Conservation (phyloP, 305 asterid genomes). For the Coffea humblotiana region DNA sequence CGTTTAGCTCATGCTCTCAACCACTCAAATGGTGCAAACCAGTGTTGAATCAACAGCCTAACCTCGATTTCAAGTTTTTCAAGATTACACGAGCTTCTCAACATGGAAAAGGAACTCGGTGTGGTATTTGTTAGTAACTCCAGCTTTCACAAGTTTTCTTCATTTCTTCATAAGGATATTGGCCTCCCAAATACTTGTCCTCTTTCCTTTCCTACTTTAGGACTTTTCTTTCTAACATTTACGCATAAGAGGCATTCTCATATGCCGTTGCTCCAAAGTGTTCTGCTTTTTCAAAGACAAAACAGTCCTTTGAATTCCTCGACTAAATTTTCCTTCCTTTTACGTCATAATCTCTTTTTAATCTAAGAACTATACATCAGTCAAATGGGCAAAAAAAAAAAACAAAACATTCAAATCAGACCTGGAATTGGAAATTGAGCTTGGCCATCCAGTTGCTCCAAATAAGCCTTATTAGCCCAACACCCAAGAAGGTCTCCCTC, state of each 20-base stretch:
- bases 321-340: too few species aligned
- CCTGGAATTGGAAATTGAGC: conserved; percentile 30
- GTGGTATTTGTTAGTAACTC: not conserved
- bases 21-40: not conserved
- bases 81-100: not conserved
- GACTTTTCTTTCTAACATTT: not conserved
- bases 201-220: too few species aligned
- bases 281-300: too few species aligned
- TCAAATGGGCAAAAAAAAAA: not conserved
- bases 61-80: not conserved
- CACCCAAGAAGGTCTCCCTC: conserved; percentile 74
- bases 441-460: conserved; percentile 37
- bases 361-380: not conserved
- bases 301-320: too few species aligned
- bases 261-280: too few species aligned
- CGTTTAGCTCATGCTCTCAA: not conserved
- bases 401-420: conserved; percentile 2
- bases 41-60: not conserved
- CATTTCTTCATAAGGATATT: not conserved
- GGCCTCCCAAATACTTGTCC: too few species aligned
- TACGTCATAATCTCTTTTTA: not conserved
- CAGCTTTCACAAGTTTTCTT: not conserved
- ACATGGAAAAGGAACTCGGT: not conserved
- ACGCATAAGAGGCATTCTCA: not conserved
- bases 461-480: conserved; percentile 46